These are phyloP conservation scores for Ceratocystis colombiana DNA, from an alignment of 2,329 filamentous ascomycete genomes.

Conservation along the genomic window DNA sequence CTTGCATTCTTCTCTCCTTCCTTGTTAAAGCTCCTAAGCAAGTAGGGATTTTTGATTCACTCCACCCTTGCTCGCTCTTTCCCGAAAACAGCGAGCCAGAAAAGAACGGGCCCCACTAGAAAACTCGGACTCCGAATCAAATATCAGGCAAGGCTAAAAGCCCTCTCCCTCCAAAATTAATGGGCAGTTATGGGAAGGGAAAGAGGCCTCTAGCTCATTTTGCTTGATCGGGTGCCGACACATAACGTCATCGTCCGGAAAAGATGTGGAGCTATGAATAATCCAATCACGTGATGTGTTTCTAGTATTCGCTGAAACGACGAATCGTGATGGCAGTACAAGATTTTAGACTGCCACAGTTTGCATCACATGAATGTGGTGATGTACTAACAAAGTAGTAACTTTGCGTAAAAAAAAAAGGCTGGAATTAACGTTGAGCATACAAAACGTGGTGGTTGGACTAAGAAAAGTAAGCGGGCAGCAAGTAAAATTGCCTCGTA, in stretches of 20 bases:
- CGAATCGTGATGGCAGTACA: too few relatives aligned
- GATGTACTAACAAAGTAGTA: too few relatives aligned
- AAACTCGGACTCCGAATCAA: neutral
- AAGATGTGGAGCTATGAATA: neutral
- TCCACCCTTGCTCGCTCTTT: neutral
- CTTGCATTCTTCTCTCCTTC: neutral
- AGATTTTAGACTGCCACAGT: neutral
- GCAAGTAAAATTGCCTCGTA: neutral
- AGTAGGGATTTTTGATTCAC: neutral
- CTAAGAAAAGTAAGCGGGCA: neutral
- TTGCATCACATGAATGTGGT: neutral
- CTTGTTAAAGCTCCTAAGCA: neutral
- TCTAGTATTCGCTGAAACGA: too few relatives aligned
- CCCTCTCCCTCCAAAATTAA: neutral
- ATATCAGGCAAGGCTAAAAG: neutral
- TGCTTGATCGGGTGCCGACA: neutral
- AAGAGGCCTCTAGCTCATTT: neutral
- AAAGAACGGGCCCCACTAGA: neutral
- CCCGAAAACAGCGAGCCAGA: slow-evolving; percentile 3
- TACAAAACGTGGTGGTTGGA: neutral
- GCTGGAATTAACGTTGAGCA: too few relatives aligned
- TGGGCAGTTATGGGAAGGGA: neutral
- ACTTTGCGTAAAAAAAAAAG: too few relatives aligned
- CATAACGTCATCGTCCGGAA: slow-evolving; percentile 11
- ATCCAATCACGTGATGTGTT: neutral